Percentiles rank a stretch among this genome's conserved stretches.
Evolutionary conservation across 441 rosid genomes (phyloP).

Genomic region (Euphorbia schlechtendalii): DNA sequence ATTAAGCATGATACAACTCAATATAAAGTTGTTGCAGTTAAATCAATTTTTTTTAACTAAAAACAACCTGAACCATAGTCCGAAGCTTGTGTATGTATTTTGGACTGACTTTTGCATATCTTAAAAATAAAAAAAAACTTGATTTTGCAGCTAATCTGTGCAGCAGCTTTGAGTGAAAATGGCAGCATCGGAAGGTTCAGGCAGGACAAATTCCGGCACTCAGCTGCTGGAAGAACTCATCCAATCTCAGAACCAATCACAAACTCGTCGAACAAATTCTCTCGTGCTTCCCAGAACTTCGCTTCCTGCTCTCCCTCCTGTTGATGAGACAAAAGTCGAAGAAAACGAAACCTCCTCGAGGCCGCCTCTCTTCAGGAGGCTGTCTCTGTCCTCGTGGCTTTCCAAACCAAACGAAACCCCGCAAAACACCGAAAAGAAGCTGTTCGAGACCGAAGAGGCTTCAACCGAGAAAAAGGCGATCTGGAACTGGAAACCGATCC

Average conservation of each 20-base stretch:
- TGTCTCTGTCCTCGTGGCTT: conserved; percentile 90
- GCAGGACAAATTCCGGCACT: conserved; percentile 52
- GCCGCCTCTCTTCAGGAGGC: conserved; percentile 47
- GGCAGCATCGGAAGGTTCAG: conserved; percentile 37
- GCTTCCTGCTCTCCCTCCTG: conserved; percentile 31
- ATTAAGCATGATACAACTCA: no score
- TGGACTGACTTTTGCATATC: no score
- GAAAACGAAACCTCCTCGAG: conserved; percentile 26
- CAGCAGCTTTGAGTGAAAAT: conserved; percentile 19
- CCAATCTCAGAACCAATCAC: conserved; percentile 67
- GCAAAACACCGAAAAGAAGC: conserved; percentile 4
- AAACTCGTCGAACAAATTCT: conserved; percentile 56
- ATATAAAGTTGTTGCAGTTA: no score
- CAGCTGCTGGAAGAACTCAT: conserved; percentile 71
- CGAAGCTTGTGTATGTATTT: no score
- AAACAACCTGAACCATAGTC: no score
- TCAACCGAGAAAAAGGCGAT: conserved; percentile 57
- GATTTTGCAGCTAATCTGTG: neutral
- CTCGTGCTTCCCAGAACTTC: conserved; percentile 64
- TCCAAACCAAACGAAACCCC: conserved; percentile 43
- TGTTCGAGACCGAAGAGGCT: conserved; percentile 26
- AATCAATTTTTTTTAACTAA: no score
- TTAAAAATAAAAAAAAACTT: no score
- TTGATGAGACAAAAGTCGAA: conserved; percentile 34
- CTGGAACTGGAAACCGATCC: conserved; percentile 92